Evolutionary conservation across 2,329 filamentous ascomycete genomes (phyloP), one percentile per base, ranked within the genome.

Genomic region (Botrytis paeoniae): DNA sequence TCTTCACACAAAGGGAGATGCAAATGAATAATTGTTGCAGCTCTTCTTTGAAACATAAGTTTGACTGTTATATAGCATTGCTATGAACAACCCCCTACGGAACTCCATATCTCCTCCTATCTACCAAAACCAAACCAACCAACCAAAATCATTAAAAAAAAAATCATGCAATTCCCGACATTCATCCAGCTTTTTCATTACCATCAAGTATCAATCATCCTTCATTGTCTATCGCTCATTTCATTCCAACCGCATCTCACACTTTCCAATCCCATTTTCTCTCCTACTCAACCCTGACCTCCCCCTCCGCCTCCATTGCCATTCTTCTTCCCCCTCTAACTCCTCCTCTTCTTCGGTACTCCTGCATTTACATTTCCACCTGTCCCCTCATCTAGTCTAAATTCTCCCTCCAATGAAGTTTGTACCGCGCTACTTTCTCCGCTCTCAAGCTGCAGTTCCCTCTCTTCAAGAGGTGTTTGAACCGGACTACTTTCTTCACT

Each of bases 1-100:
- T 54, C 5, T n/a, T 54, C 25, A 14, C 2, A 16, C 16, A 3
- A 1, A 2, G 9, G 25, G 5, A 2, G 1, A 7, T 6, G n/a
- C 14, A 2, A 18, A n/a, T 5, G 29, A 29, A 29, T 18, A 3
- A 0, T 29, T 4, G n/a, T 54, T 29, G 5, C 18, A 29, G 4
- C 14, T n/a, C 1, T n/a, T n/a, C 1, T 51, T 51, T n/a, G 14
- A 1, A 18, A 16, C 3, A 29, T 18, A 18, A 54, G 18, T 3
- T 6, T 29, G 7, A 57, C 51, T 57, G 29, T 32, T 29, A 57
- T 0, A 57, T 8, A 9, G n/a, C 3, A 57, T 32, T 16, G 6
- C 14, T 57, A 29, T 18, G n/a, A 18, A 29, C 14, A 18, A 37
- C 37, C 37, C 4, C 32, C 32, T 35, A 35, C 32, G 32, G 2